A percentile compares a stretch with the other conserved stretches of the same genome.
These are phyloP conservation scores for Pseudogymnoascus sp. DNA, from an alignment of 2,329 filamentous ascomycete genomes.

Conservation along the genomic window DNA sequence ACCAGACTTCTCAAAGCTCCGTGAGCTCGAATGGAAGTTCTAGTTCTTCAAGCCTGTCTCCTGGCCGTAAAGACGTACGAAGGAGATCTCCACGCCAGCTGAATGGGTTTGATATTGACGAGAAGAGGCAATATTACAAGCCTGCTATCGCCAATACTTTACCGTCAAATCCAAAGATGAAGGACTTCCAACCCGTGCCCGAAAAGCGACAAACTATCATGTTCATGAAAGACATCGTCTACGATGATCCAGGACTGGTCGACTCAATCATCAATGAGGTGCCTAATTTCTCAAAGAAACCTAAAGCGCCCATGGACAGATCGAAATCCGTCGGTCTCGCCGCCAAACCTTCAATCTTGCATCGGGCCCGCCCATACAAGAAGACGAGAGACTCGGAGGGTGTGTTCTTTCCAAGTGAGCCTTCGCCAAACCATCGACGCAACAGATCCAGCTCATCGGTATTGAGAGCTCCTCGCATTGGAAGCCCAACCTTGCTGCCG, in stretches of 20 bases:
- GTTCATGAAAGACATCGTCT: constrained; percentile 51
- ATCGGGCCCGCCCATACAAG: constrained; percentile 30
- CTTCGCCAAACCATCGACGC: constrained; percentile 37
- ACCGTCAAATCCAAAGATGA: constrained; percentile 2
- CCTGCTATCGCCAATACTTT: constrained; percentile 15
- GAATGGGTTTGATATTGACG: constrained; percentile 20
- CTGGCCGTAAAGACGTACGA: constrained; percentile 28
- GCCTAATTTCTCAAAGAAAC: constrained; percentile 30
- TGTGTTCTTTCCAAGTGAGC: constrained; percentile 42
- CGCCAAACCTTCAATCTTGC: constrained; percentile 27
- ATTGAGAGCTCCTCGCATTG: constrained; percentile 41
- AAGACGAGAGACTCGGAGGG: constrained; percentile 33
- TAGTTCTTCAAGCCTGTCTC: constrained; percentile 30
- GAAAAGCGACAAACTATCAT: constrained; percentile 44
- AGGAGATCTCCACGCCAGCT: constrained; percentile 27
- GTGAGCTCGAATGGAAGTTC: constrained; percentile 23
- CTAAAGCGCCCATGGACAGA: constrained; percentile 15
- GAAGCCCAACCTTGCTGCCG: not conserved
- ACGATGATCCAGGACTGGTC: constrained; percentile 46
- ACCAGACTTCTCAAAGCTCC: constrained; percentile 14
- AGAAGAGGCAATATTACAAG: constrained; percentile 16
- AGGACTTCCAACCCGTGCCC: constrained; percentile 11
- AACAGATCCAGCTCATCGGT: constrained; percentile 46
- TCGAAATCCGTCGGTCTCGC: constrained; percentile 15
- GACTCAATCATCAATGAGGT: constrained; percentile 44